phyloP scores from a whole-genome alignment of 352 stramenopile genomes.

The Globisporangium orthogonon region DNA sequence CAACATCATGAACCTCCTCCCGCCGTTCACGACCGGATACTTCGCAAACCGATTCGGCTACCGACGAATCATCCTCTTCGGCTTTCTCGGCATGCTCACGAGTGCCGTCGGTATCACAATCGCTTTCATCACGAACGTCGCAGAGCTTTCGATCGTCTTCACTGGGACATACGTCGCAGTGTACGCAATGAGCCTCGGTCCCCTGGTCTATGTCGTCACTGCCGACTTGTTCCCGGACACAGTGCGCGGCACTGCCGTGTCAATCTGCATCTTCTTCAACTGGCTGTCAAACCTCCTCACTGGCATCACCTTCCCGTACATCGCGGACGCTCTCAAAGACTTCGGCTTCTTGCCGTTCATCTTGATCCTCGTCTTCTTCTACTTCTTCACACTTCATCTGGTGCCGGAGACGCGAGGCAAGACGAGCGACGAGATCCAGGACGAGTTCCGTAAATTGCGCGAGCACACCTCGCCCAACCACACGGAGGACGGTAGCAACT shows the following conservation, averaged over 20 bases:
- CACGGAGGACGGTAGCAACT: slow-evolving; percentile 1
- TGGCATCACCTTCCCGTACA: slow-evolving; percentile 51
- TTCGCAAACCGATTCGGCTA: slow-evolving; percentile 40
- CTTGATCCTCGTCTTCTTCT: slow-evolving; percentile 30
- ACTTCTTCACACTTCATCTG: slow-evolving; percentile 31
- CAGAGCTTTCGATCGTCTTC: slow-evolving; percentile 40
- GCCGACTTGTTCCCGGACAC: slow-evolving; percentile 52
- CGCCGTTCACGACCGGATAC: slow-evolving; percentile 22
- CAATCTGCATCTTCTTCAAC: slow-evolving; percentile 26
- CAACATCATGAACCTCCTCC: slow-evolving; percentile 38
- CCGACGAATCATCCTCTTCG: slow-evolving; percentile 42
- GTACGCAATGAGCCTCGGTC: slow-evolving; percentile 58
- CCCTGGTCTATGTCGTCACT: slow-evolving; percentile 52
- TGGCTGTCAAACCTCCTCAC: slow-evolving; percentile 36
- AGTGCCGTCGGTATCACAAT: slow-evolving; percentile 43
- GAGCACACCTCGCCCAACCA: neutral
- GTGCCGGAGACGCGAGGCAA: slow-evolving; percentile 58
- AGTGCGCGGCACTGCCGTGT: slow-evolving; percentile 32
- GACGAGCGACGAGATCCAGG: slow-evolving; percentile 56
- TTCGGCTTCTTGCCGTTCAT: slow-evolving; percentile 51
- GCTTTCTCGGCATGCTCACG: slow-evolving; percentile 34
- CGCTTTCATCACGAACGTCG: slow-evolving; percentile 17
- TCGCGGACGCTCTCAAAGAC: slow-evolving; percentile 29
- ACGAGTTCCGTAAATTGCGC: slow-evolving; percentile 21
- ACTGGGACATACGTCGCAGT: slow-evolving; percentile 50